Percentiles rank a stretch among this genome's conserved stretches.
phyloP scores from a whole-genome alignment of 331 rosid species.

The Spiraea crenata region DNA sequence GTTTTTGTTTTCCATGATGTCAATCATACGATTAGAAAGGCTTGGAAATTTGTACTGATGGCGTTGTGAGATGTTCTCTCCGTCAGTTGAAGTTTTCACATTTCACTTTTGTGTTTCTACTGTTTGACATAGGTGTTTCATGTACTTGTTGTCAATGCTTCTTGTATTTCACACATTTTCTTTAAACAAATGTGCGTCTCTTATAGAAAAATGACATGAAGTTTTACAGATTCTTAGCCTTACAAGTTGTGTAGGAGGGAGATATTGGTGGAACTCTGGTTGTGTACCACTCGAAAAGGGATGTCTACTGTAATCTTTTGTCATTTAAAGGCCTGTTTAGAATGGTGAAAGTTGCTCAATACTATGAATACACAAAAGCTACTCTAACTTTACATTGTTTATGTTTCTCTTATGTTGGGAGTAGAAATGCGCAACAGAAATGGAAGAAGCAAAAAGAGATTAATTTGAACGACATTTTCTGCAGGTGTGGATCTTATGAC shows the following conservation, averaged over 20 bases:
- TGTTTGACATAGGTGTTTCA: too few relatives aligned
- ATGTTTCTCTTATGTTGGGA: neutral
- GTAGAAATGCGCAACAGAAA: neutral
- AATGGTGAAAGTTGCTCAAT: neutral
- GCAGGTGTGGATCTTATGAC: conserved; percentile 97
- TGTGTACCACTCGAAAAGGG: neutral
- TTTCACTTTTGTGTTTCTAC: too few relatives aligned
- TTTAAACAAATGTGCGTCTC: too few relatives aligned
- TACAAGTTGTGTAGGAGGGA: neutral
- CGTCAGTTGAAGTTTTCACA: too few relatives aligned
- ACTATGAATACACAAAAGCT: neutral
- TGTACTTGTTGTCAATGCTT: too few relatives aligned
- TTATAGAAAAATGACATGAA: too few relatives aligned
- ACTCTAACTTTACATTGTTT: neutral
- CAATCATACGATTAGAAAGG: neutral
- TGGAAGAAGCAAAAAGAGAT: neutral
- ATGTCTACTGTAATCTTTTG: neutral
- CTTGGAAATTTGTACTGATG: neutral
- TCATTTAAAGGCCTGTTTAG: neutral
- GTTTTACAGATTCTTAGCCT: neutral
- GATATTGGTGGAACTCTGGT: neutral
- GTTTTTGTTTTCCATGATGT: neutral
- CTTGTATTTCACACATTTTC: too few relatives aligned
- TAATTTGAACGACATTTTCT: conserved; percentile 4
- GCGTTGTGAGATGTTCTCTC: too few relatives aligned